Percentiles rank a stretch among this genome's conserved stretches.
phyloP scores from a whole-genome alignment of 2,329 filamentous ascomycete genomes.

The Talaromyces sp. region DNA sequence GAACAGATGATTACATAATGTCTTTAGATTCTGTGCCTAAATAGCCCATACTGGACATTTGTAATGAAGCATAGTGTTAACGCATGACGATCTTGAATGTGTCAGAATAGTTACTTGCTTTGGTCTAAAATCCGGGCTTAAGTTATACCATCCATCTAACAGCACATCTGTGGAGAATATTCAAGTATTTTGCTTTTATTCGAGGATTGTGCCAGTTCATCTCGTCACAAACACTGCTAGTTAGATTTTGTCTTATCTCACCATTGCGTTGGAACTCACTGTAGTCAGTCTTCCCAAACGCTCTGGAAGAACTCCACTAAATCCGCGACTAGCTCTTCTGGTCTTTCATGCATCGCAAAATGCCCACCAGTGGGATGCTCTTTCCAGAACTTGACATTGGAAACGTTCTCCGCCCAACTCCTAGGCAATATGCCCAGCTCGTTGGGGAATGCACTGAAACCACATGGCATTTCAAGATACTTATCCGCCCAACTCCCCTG shows the following conservation, averaged over 20 bases:
- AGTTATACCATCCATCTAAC: too few relatives aligned
- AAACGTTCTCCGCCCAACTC: slow-evolving; percentile 15
- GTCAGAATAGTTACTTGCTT: too few relatives aligned
- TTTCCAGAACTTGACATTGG: slow-evolving; percentile 17
- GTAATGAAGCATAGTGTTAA: too few relatives aligned
- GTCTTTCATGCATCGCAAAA: slow-evolving; percentile 10
- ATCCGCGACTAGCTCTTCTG: background rate
- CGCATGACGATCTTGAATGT: too few relatives aligned
- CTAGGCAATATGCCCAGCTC: slow-evolving; percentile 16
- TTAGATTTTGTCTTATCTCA: background rate
- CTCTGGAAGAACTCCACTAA: background rate
- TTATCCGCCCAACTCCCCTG: slow-evolving; percentile 12
- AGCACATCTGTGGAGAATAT: too few relatives aligned
- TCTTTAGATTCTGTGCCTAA: background rate
- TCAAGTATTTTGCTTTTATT: background rate
- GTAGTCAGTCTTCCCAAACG: background rate
- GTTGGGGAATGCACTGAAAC: slow-evolving; percentile 18
- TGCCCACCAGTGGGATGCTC: slow-evolving; percentile 18
- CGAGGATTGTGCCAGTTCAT: background rate
- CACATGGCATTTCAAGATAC: slow-evolving; percentile 13
- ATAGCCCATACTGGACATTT: background rate
- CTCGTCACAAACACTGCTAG: background rate
- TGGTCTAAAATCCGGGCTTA: too few relatives aligned
- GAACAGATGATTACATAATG: background rate
- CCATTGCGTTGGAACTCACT: background rate